Conservation (phyloP, 2,329 filamentous ascomycete genomes). For the Colletotrichum australisinense region DNA sequence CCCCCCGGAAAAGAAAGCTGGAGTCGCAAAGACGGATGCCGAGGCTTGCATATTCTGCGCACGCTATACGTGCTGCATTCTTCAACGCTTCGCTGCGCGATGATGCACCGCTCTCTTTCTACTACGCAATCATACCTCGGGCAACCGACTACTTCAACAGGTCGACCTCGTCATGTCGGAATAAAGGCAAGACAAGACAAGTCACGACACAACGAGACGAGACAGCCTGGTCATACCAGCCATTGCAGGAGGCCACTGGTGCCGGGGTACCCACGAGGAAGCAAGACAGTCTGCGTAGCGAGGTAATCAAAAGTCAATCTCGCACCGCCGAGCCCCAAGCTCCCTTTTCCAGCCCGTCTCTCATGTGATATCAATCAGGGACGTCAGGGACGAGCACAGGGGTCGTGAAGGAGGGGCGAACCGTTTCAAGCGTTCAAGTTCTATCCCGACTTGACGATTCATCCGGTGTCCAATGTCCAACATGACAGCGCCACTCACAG, state of each 20-base stretch:
- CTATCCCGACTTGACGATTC: slow-evolving; percentile 18
- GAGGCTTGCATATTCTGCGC: slow-evolving; percentile 28
- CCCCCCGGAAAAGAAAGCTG: slow-evolving; percentile 20
- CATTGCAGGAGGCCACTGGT: slow-evolving; percentile 1
- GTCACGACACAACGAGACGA: slow-evolving; percentile 2
- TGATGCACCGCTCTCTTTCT: slow-evolving; percentile 7
- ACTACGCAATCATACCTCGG: slow-evolving; percentile 10
- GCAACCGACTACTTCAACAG: slow-evolving; percentile 6
- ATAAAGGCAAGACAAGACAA: slow-evolving; percentile 19
- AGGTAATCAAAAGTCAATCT: slow-evolving; percentile 21
- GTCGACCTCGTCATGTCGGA: neutral
- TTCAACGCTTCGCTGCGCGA: slow-evolving; percentile 24
- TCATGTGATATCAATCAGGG: slow-evolving; percentile 29
- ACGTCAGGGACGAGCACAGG: slow-evolving; percentile 20
- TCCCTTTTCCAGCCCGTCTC: slow-evolving; percentile 11
- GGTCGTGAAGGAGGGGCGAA: slow-evolving; percentile 10
- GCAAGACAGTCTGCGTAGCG: slow-evolving; percentile 5
- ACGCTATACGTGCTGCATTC: slow-evolving; percentile 26
- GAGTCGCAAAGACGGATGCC: slow-evolving; percentile 4
- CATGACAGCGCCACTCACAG: slow-evolving; percentile 8
- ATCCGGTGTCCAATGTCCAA: slow-evolving; percentile 13
- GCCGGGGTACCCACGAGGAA: neutral
- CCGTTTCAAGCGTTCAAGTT: slow-evolving; percentile 29
- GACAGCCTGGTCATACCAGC: slow-evolving; percentile 2
- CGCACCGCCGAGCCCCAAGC: slow-evolving; percentile 23